Percentiles rank a stretch among this genome's conserved stretches.
Conservation (phyloP, 2,329 filamentous ascomycete species). For the Alternaria triticimaculans region DNA sequence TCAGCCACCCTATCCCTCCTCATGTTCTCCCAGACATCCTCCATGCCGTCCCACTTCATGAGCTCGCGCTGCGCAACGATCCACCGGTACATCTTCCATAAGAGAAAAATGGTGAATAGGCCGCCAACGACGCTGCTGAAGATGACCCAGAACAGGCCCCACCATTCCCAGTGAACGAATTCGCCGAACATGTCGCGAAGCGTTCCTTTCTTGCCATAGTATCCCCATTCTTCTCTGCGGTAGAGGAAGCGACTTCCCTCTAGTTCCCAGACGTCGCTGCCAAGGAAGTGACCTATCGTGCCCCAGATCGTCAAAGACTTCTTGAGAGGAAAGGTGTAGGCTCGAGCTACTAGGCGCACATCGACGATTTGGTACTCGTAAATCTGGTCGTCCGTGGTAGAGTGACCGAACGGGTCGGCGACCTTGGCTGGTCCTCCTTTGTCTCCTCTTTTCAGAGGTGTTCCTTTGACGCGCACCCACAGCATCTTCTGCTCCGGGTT, state of each 20-base stretch:
- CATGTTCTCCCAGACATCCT: conserved; percentile 41
- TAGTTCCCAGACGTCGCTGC: conserved; percentile 30
- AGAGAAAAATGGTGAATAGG: conserved; percentile 22
- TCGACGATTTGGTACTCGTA: conserved; percentile 36
- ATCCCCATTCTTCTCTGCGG: conserved; percentile 37
- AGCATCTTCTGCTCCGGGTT: conserved; percentile 34
- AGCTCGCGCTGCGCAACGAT: conserved; percentile 35
- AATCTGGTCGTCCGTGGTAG: conserved; percentile 17
- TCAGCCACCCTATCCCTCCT: conserved; percentile 27
- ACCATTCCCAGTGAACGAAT: conserved; percentile 34
- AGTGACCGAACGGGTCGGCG: conserved; percentile 27
- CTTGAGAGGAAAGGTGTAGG: conserved; percentile 24
- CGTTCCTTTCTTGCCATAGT: conserved; percentile 40
- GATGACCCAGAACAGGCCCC: conserved; percentile 32
- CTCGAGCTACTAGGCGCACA: conserved; percentile 32
- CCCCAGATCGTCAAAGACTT: conserved; percentile 20
- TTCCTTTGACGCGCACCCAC: conserved; percentile 34
- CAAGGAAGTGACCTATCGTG: conserved; percentile 35
- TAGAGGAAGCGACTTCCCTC: conserved; percentile 38
- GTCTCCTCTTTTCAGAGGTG: conserved; percentile 7
- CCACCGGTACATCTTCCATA: conserved; percentile 30
- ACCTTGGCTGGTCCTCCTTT: conserved; percentile 12
- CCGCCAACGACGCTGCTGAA: conserved; percentile 24
- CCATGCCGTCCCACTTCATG: conserved; percentile 44
- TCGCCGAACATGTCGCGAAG: conserved; percentile 33